phyloP scores from a whole-genome alignment of 768 basidiomycete species.

The Tricholomella constricta region DNA sequence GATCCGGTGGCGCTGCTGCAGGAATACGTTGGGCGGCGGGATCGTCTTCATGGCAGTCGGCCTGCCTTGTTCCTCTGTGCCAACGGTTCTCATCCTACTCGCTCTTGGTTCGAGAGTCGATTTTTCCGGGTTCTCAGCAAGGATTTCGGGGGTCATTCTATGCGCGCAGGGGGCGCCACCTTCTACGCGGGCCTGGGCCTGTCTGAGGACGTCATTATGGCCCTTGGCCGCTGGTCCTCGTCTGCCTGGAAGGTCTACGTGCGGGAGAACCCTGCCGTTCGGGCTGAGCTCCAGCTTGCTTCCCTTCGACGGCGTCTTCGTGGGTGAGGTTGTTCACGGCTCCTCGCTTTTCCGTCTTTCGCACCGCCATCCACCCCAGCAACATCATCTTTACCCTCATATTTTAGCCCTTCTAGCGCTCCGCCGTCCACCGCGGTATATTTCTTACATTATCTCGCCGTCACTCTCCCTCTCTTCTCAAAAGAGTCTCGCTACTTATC shows the following conservation, averaged over 20 bases:
- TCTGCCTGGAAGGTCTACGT: constrained; percentile 16
- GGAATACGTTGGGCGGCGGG: constrained; percentile 12
- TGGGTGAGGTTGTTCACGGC: not conserved
- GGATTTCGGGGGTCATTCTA: constrained; percentile 24
- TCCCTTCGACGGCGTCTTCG: not conserved
- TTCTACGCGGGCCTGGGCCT: constrained; percentile 8
- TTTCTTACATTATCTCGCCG: no score
- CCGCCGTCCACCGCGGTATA: no score
- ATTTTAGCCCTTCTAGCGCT: not conserved
- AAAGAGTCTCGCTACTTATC: no score
- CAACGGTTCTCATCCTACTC: constrained; percentile 20
- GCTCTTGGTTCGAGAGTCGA: constrained; percentile 22
- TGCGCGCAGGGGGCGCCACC: constrained; percentile 18
- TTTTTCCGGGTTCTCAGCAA: constrained; percentile 16
- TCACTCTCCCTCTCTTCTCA: no score
- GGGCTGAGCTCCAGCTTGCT: constrained; percentile 14
- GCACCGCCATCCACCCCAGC: not conserved
- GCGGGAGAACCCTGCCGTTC: constrained; percentile 13
- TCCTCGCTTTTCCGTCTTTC: not conserved
- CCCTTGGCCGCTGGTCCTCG: constrained; percentile 13
- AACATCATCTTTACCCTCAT: not conserved
- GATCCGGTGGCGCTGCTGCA: constrained; percentile 17
- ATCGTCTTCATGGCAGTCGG: constrained; percentile 11
- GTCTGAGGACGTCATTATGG: constrained; percentile 9
- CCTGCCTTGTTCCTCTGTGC: constrained; percentile 20